These are phyloP conservation scores for Metarhizium anisopliae DNA, from an alignment of 2,329 filamentous ascomycete genomes.

Conservation along the genomic window DNA sequence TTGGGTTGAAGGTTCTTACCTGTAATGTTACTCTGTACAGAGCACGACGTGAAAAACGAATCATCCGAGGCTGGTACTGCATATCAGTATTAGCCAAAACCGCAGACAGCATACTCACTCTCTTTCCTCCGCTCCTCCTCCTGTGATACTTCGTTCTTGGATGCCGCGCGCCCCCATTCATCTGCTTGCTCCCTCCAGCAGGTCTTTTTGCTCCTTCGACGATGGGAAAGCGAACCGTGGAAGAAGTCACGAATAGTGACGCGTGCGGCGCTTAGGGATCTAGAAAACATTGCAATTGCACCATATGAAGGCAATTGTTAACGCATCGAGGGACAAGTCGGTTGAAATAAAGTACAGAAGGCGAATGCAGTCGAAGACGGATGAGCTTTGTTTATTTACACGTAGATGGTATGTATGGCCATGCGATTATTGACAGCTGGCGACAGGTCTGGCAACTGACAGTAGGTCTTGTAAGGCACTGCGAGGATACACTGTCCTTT, in stretches of 20 bases:
- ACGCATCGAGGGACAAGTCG: neutral
- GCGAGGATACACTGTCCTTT: too few species aligned
- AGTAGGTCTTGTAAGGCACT: neutral
- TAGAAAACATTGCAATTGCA: slow-evolving; percentile 1
- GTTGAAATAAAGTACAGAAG: neutral
- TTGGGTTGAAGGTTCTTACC: neutral
- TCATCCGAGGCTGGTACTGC: neutral
- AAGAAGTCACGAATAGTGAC: slow-evolving; percentile 3
- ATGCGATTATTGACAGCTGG: neutral
- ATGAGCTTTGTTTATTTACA: neutral
- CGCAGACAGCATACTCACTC: neutral
- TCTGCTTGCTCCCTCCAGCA: neutral
- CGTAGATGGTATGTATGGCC: neutral
- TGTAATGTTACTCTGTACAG: neutral
- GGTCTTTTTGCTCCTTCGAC: neutral
- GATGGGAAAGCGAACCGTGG: neutral
- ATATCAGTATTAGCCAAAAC: neutral
- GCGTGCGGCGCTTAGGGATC: slow-evolving; percentile 4
- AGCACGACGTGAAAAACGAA: neutral
- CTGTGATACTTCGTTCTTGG: neutral
- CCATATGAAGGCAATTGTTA: neutral
- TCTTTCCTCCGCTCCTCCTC: neutral
- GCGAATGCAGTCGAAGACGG: neutral
- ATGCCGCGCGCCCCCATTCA: neutral
- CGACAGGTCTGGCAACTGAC: neutral